Evolutionary conservation across 148 eudicot species (phyloP), one percentile per base, ranked within the genome.

Genomic region (Rheum nobile): DNA sequence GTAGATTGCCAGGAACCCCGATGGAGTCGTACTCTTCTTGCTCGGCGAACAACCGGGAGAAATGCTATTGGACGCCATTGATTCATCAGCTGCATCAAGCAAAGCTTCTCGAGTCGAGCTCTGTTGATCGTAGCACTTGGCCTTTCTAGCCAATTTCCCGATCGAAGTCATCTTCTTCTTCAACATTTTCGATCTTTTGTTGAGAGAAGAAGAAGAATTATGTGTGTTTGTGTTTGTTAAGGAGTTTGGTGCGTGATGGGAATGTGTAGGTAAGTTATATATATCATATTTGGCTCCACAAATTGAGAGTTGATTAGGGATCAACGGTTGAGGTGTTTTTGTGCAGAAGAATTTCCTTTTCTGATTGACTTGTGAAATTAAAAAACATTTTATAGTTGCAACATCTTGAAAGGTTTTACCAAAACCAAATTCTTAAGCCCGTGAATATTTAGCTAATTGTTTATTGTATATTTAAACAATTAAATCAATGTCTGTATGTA

Each of bases 1-100:
- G 21, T 93, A 93, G 10, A 90, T 76, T 1, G 85, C 89, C 10
- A 91, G 81, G 42, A 77, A 84, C 29, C 98, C 98, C 0, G 72
- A 43, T 6, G 92, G 91, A 3, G 83, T 82, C 11, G 83, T 82
- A 14, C 44, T 47, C 6, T 77, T 22, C 41, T 34, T 28, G 69
- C 69, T 65, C 13, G 69, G 38, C 69, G 69, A 65, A 0, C 31
- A 48, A 48, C 5, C n/a, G 3, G 54, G 16, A 52, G 10, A 9
- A 24, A 2, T 8, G 0, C 17, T 10, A 59, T 59, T 59, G 28
- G 67, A 59, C 2, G 67, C 28, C 13, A 12, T 59, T 11, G 67
- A 26, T 59, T 26, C 34, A 29, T 3, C 32, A 13, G 10, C 35
- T 28, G 28, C 67, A 29, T 26, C 35, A n/a, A 59, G 67, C 67